Evolutionary conservation across 2,329 filamentous ascomycete species (phyloP), one percentile per base, ranked within the genome.

Genomic region (Hawksworthiomyces lignivorus): DNA sequence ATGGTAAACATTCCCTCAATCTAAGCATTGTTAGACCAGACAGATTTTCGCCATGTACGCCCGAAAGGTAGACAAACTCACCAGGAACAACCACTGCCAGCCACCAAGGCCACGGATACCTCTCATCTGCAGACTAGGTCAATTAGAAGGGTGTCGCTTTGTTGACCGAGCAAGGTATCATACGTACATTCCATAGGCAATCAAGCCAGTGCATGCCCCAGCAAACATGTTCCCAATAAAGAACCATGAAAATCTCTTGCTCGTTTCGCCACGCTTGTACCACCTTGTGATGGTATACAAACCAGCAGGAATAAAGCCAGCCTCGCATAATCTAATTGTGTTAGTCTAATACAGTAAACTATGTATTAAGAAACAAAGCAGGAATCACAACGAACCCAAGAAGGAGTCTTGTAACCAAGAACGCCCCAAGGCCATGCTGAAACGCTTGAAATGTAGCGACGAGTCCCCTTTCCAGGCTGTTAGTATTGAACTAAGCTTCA

Each of bases 231-330:
- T 70, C 2, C 68, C 67, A 15, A 70, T 58, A 40, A 68, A 70
- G 49, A 64, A 70, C 42, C 56, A 58, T 10, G 64, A 61, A 39
- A 70, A 67, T 2, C 68, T 55, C 50, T 67, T 69, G 36, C 63
- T 66, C 0, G 63, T 69, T 45, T 72, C 67, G 7, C 59, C 56
- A 4, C 59, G 59, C 21, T 66, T 71, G 43, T 72, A 71, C 67
- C 66, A 71, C 2, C 62, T 57, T 0, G 67, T 69, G 2, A 72
- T 61, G 0, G 68, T 70, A 53, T 63, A 72, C 2, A 71, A 54
- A 7, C 65, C 65, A 2, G 64, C 68, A 3, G 67, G 68, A 34
- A 69, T 70, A 44, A 69, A 68, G 2, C 65, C 66, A 1, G 63
- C 61, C 42, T 69, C 67, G 27, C 53, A 54, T 1, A 58, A 61